Evolutionary conservation across 352 stramenopile genomes (phyloP).

Genomic region (Globisporangium canariense): DNA sequence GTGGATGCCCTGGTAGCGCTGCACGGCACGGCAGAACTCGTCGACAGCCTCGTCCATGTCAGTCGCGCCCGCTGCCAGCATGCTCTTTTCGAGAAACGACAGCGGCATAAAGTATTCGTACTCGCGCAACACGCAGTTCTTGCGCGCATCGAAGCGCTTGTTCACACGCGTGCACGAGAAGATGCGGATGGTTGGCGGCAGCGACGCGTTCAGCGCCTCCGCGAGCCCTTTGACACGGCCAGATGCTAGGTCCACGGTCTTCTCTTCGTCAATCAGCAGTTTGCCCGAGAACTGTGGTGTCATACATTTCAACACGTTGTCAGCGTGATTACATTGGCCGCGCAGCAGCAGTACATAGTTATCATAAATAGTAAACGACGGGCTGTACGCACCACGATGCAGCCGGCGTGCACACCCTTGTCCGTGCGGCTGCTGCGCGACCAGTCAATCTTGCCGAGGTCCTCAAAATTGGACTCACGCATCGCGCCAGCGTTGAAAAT

Average conservation of each 20-base stretch:
- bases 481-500: constrained; percentile 82
- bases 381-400: constrained; percentile 74
- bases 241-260: constrained; percentile 46
- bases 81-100: constrained; percentile 59
- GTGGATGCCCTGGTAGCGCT: constrained; percentile 81
- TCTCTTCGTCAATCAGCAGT: constrained; percentile 78
- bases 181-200: constrained; percentile 80
- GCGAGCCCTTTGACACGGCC: constrained; percentile 57
- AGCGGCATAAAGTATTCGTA: constrained; percentile 92
- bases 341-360: neutral
- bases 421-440: constrained; percentile 87
- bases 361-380: neutral
- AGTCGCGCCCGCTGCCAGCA: constrained; percentile 24
- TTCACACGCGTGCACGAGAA: constrained; percentile 88
- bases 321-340: neutral
- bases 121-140: constrained; percentile 83
- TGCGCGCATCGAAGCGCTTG: constrained; percentile 87
- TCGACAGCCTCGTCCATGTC: constrained; percentile 39
- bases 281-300: constrained; percentile 78
- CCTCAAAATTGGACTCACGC: constrained; percentile 84
- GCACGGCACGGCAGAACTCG: constrained; percentile 47
- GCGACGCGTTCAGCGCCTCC: constrained; percentile 68
- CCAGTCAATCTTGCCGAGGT: constrained; percentile 89
- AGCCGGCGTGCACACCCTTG: constrained; percentile 89
- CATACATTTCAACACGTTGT: neutral